Conservation (phyloP, 129 eudicot species). For the Scalesia atractyloides region DNA sequence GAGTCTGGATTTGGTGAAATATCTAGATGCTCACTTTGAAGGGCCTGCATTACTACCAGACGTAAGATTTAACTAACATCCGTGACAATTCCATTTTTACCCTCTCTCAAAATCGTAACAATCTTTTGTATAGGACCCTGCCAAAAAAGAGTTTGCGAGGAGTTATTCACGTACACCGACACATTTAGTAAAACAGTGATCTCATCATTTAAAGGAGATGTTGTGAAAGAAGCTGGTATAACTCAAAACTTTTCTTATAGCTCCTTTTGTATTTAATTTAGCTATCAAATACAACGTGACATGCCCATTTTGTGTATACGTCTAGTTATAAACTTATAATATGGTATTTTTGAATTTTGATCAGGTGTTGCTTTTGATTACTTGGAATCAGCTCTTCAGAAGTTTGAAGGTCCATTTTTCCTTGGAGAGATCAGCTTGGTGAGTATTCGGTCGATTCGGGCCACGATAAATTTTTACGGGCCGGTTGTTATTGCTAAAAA, state of each 20-base stretch:
- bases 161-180: slow-evolving; percentile 50
- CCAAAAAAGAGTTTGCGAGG: slow-evolving; percentile 68
- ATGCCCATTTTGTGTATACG: background rate
- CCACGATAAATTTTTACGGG: background rate
- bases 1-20: slow-evolving; percentile 78
- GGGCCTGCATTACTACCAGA: slow-evolving; percentile 71
- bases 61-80: slow-evolving; percentile 47
- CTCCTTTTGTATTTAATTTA: background rate
- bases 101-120: background rate
- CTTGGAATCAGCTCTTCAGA: slow-evolving; percentile 69
- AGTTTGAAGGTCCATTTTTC: slow-evolving; percentile 75
- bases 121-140: slow-evolving; percentile 48
- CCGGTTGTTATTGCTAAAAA: slow-evolving; percentile 5
- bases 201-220: slow-evolving; percentile 50
- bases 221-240: slow-evolving; percentile 54
- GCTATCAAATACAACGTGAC: background rate
- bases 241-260: background rate
- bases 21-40: slow-evolving; percentile 73
- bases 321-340: no score
- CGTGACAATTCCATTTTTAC: background rate
- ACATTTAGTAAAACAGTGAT: slow-evolving; percentile 37
- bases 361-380: slow-evolving; percentile 66
- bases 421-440: slow-evolving; percentile 76
- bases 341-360: slow-evolving; percentile 12
- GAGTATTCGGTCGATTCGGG: slow-evolving; percentile 7